Evolutionary conservation across 257 asterid species (phyloP), one percentile per base, ranked within the genome.

Genomic region (Apocynum venetum): DNA sequence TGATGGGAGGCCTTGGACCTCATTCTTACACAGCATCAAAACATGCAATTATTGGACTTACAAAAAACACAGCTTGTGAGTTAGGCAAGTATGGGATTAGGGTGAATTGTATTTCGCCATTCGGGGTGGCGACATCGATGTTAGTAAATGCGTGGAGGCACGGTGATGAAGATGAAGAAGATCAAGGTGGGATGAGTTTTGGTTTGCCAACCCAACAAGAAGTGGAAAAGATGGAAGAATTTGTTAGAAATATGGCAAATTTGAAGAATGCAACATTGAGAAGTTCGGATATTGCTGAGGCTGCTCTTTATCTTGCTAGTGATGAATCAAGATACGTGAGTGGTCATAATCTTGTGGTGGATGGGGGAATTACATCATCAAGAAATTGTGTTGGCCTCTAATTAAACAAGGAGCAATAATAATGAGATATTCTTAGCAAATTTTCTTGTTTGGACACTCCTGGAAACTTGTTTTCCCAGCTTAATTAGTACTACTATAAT

Each of bases 51-150:
- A 91, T 93, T 0, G 98, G 97, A 81, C 79, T 93, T 57, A 86
- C 91, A 3, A 89, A 90, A 82, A 93, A 93, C 56, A 89, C 87
- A 60, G 97, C 97, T 8, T 91, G 96, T 25, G 98, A 93, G 78
- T 77, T 93, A 68, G 98, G 98, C 1, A 66, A 84, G 53, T 85
- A 89, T 11, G 98, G 98, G 47, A 90, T 93, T 2, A 60, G 97
- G 59, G 98, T 91, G 0, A 93, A 93, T 47, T 89, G 98, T 86
- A 89, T 93, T 1, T 93, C 97, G 51, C 98, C 98, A 12, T 93
- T 93, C 56, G 98, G 98, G 2, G 98, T 91, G 77, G 98, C 97
- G n/a, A 93, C 98, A 36, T 82, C 89, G 3, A 93, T 93, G 97
- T 81, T 93, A 84, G 83, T 91, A 77, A 76, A 85, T 15, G 98